Evolutionary conservation across 208 protist species (phyloP).

Genomic region (Leishmania braziliensis): DNA sequence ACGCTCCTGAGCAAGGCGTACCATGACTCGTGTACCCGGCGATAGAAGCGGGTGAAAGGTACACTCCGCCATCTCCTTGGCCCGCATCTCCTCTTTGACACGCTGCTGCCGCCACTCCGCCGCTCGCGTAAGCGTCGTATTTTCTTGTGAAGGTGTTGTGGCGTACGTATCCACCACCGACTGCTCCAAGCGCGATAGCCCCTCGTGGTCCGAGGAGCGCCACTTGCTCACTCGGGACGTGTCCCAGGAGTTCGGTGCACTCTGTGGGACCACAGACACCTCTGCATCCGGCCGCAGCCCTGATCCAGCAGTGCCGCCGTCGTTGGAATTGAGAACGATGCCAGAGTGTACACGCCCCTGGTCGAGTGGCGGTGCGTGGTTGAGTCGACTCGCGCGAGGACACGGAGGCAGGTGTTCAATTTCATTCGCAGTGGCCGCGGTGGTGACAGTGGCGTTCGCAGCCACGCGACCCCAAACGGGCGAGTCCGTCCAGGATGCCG

Average conservation of each 20-base stretch:
- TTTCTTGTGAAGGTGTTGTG: background rate
- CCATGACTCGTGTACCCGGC: slow-evolving; percentile 57
- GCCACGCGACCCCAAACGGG: background rate
- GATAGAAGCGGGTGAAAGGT: slow-evolving; percentile 78
- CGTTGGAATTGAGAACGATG: background rate
- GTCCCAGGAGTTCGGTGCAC: slow-evolving; percentile 5
- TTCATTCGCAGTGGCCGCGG: background rate
- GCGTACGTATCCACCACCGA: background rate
- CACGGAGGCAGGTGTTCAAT: background rate
- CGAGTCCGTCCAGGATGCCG: background rate
- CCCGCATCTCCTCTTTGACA: slow-evolving; percentile 41
- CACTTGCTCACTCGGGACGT: background rate
- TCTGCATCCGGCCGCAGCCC: background rate
- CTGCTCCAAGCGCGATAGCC: background rate
- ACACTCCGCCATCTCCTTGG: slow-evolving; percentile 66
- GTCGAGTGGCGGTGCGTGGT: background rate
- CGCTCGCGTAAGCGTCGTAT: background rate
- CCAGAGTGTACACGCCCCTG: background rate
- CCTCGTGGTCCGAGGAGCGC: background rate
- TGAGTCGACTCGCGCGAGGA: background rate
- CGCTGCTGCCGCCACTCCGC: slow-evolving; percentile 20
- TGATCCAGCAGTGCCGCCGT: background rate
- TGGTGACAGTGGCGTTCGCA: background rate
- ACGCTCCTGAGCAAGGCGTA: slow-evolving; percentile 29
- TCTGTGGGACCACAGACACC: background rate